phyloP scores from a whole-genome alignment of 148 eudicot species.

The Fagopyrum homotropicum region DNA sequence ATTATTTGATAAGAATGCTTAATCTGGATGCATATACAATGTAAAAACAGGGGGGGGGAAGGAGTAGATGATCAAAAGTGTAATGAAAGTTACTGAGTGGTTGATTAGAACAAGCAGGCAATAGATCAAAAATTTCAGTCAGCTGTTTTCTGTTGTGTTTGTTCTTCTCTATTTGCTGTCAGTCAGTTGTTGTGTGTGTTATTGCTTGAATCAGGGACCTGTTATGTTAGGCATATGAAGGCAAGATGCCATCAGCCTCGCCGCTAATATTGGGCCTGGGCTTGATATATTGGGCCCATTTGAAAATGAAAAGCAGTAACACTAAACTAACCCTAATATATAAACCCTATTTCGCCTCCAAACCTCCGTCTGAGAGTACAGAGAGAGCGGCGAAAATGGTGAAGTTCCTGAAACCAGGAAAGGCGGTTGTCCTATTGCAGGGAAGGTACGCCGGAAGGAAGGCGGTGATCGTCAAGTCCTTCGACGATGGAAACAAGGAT shows the following conservation, averaged over 20 bases:
- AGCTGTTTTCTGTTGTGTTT: neutral
- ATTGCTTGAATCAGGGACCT: neutral
- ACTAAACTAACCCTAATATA: too few species aligned
- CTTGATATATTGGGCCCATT: too few species aligned
- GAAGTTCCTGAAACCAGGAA: constrained; percentile 13
- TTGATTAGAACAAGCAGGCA: constrained; percentile 12
- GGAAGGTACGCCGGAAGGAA: constrained; percentile 9
- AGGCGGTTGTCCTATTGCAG: constrained; percentile 9
- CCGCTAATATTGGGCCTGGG: too few species aligned
- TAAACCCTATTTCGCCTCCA: too few species aligned
- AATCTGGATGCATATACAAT: neutral
- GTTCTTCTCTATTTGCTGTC: neutral
- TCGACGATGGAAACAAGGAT: constrained; percentile 7
- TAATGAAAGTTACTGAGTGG: neutral
- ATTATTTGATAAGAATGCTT: too few species aligned
- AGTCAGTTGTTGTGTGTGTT: too few species aligned
- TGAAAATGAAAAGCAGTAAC: too few species aligned
- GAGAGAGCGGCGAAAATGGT: constrained; percentile 10
- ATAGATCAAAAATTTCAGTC: neutral
- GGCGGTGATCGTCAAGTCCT: constrained; percentile 3
- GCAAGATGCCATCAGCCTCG: too few species aligned
- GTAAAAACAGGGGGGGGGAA: constrained; percentile 11
- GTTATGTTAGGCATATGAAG: too few species aligned
- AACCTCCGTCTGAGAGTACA: neutral
- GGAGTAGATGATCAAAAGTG: constrained; percentile 6